phyloP scores from a whole-genome alignment of 495 filamentous ascomycete species.

The Aspergillus ostianus region DNA sequence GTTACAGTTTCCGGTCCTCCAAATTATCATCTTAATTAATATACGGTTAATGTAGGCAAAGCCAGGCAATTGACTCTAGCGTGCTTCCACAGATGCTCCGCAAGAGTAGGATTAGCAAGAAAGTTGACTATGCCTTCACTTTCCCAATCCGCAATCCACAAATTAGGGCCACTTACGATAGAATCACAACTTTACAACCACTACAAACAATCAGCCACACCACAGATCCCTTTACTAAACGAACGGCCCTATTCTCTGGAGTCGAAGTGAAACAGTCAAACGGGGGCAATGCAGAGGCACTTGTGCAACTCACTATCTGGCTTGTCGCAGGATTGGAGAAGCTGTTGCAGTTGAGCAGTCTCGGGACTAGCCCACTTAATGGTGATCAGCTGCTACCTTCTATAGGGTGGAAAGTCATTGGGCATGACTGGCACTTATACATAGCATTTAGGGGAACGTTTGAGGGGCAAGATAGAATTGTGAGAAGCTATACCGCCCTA shows the following conservation, averaged over 20 bases:
- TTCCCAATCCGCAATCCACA: not conserved
- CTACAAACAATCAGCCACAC: not conserved
- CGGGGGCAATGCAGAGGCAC: not conserved
- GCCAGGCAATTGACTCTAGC: not conserved
- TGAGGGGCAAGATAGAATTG: not conserved
- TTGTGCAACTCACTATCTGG: not conserved
- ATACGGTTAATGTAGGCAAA: not conserved
- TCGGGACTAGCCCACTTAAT: not conserved
- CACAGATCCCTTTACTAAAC: not conserved
- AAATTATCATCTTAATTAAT: not conserved
- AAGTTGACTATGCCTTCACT: not conserved
- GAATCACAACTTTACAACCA: not conserved
- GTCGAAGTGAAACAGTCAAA: slow-evolving; percentile 2
- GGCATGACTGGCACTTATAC: not conserved
- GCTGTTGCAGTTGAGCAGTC: not conserved
- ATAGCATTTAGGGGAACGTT: not conserved
- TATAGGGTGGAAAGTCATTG: not conserved
- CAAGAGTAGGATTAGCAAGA: not conserved
- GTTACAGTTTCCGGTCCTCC: too few relatives aligned
- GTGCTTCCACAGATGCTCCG: not conserved
- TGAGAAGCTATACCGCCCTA: not conserved
- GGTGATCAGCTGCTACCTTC: not conserved
- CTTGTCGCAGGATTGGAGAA: not conserved
- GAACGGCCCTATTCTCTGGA: not conserved
- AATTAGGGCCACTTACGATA: not conserved